phyloP scores from a whole-genome alignment of 169 alveolate species.

The Perkinsus chesapeaki region DNA sequence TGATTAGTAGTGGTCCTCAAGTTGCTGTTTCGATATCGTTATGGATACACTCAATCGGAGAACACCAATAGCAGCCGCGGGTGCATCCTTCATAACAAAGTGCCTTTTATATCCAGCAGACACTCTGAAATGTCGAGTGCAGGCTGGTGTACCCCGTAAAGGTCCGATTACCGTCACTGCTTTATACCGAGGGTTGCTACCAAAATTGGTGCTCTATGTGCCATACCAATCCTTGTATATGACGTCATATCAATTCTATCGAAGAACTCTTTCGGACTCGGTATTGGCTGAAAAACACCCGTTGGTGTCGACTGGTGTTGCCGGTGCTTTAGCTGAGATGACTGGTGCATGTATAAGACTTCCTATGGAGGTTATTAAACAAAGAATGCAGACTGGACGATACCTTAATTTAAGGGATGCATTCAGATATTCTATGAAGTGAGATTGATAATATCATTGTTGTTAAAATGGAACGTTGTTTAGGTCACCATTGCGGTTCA shows the following conservation, averaged over 20 bases:
- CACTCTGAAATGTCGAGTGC: background rate
- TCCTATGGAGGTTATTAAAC: background rate
- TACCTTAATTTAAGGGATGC: background rate
- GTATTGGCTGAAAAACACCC: background rate
- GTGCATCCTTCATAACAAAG: background rate
- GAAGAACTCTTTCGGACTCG: background rate
- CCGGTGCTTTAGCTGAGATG: background rate
- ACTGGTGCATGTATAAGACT: background rate
- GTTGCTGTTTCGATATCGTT: background rate
- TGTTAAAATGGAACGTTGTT: background rate
- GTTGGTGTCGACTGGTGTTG: background rate
- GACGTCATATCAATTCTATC: background rate
- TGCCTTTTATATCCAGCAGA: background rate
- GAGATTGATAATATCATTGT: too few relatives aligned
- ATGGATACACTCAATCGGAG: background rate
- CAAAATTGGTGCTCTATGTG: background rate
- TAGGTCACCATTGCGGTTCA: background rate
- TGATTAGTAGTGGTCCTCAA: too few relatives aligned
- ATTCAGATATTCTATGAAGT: background rate
- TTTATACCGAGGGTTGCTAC: background rate
- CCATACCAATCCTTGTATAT: background rate
- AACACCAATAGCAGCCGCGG: background rate
- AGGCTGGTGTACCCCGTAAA: background rate
- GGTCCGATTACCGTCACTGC: background rate
- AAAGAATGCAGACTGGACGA: background rate